Base-by-base conservation (phyloP, 345 rosid genomes). In the Eucalyptus rudis region DNA sequence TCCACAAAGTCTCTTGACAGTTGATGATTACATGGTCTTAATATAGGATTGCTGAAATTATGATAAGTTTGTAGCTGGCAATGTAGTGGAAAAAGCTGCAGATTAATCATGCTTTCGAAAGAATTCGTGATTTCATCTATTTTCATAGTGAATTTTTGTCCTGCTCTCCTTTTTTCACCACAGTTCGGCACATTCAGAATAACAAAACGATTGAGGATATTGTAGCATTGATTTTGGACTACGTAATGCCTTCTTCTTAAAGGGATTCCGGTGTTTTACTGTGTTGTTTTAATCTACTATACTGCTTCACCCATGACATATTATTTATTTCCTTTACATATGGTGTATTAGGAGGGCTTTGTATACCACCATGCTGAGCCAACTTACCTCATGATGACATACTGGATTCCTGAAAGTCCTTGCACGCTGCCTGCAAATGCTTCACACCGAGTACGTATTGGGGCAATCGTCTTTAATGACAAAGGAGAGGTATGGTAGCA, bases 331-430 rank as follows among this genome's bases (percentile, higher is more conserved):
- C 84, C 47, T 36, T 76, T 76, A 76, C 84, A 40, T 20, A 76
- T 76, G 47, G 13, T 40, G 84, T 40, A 36, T 40, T 88, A 96
- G 99, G 95, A 95, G 91, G 99, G 99, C 87, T 96, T 97, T 89
- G 43, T 50, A 86, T 95, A 93, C 89, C 99, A 97, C 89, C 99
- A 96, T 87, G 99, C 98, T 49, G 99, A 97, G 87, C 97, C 96
- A 88, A 91, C 86, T 90, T 96, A 97, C 90, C 93, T 97, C 87
- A 96, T 96, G 99, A 95, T 97, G 89, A 95, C 93, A 89, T 92
- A 92, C 89, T 97, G 99, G 99, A 94, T 97, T 92, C 97, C 99
- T 5, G 88, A 90, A 87, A 92, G 94, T 29, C 90, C 91, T 22
- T 93, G 92, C 89, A 97, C 95, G 13, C 92, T 97, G 64, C 99